These are phyloP conservation scores for Aspergillus hortae DNA, from an alignment of 2,329 filamentous ascomycete species.

Conservation along the genomic window DNA sequence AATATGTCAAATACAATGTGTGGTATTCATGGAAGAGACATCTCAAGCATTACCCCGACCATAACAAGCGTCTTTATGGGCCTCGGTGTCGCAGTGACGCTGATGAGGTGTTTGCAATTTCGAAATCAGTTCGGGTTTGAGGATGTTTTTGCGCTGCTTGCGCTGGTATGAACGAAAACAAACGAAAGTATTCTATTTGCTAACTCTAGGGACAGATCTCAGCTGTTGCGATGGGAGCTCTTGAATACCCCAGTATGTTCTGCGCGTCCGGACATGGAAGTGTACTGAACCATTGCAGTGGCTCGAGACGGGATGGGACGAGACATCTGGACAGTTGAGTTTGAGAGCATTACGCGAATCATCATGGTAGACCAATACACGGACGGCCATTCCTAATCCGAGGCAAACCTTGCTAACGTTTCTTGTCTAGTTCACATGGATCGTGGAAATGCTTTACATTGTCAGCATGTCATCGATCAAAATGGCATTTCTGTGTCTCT, in stretches of 20 bases:
- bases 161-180: not conserved
- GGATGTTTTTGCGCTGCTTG: not conserved
- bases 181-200: not conserved
- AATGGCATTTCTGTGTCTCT: slow-evolving; percentile 1
- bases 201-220: not conserved
- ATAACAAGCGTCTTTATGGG: not conserved
- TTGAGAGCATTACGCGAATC: not conserved
- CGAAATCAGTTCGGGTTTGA: not conserved
- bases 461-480: not conserved
- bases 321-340: not conserved
- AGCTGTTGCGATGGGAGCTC: not conserved
- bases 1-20: no score
- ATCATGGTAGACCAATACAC: not conserved
- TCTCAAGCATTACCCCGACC: not conserved
- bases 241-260: not conserved
- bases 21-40: not conserved
- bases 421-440: not conserved
- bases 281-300: not conserved
- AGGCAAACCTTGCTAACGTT: not conserved
- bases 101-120: not conserved
- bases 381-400: no score
- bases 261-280: not conserved
- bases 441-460: not conserved
- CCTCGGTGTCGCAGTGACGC: not conserved
- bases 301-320: not conserved